phyloP scores from a whole-genome alignment of 2,329 filamentous ascomycete species.

The Monilinia aucupariae region DNA sequence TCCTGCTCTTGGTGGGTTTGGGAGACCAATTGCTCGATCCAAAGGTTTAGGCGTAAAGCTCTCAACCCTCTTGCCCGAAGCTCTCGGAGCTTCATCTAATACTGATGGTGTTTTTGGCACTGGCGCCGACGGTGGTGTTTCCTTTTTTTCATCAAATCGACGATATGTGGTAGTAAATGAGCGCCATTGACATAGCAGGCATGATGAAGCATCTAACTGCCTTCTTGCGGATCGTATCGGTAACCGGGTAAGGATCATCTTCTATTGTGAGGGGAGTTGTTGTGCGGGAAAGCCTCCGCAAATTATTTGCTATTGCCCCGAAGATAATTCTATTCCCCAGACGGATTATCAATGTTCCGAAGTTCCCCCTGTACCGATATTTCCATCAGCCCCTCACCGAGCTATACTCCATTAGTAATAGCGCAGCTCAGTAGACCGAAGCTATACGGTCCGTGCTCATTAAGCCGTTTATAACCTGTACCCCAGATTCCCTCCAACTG shows the following conservation, averaged over 20 bases:
- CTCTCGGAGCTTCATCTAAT: slow-evolving; percentile 53
- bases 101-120: slow-evolving; percentile 38
- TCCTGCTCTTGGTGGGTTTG: slow-evolving; percentile 63
- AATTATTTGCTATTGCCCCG: neutral
- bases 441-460: neutral
- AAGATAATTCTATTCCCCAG: slow-evolving; percentile 10
- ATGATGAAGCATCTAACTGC: slow-evolving; percentile 36
- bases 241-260: slow-evolving; percentile 31
- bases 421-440: too few species aligned
- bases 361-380: neutral
- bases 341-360: neutral
- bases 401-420: too few species aligned
- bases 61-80: slow-evolving; percentile 51
- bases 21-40: slow-evolving; percentile 75
- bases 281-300: neutral
- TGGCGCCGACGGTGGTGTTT: slow-evolving; percentile 17
- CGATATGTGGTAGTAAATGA: slow-evolving; percentile 44
- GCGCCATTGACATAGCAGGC: slow-evolving; percentile 49
- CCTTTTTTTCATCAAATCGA: slow-evolving; percentile 32
- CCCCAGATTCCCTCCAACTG: slow-evolving; percentile 18
- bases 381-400: neutral
- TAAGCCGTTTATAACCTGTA: slow-evolving; percentile 23
- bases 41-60: slow-evolving; percentile 56
- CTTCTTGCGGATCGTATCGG: slow-evolving; percentile 21
- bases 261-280: neutral